Percentiles rank a stretch among this genome's conserved stretches.
Conservation (phyloP, 2,329 filamentous ascomycete species). For the Pezicula neosporulosa region DNA sequence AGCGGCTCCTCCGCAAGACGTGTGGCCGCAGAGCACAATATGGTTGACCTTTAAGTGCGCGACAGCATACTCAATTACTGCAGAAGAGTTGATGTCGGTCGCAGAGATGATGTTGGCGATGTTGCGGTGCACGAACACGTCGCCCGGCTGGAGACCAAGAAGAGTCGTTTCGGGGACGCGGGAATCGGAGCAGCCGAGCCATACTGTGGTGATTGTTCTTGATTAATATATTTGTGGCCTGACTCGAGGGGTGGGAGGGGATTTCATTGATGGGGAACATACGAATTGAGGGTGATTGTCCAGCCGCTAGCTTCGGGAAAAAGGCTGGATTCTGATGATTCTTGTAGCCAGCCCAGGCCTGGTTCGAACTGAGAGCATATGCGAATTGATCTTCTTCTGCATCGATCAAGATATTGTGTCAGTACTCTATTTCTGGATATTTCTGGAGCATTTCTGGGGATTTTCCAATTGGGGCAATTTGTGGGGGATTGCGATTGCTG, state of each 20-base stretch:
- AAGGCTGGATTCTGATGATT: constrained; percentile 64
- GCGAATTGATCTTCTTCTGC: constrained; percentile 51
- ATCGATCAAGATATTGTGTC: background rate
- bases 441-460: background rate
- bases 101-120: constrained; percentile 80
- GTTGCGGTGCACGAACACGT: constrained; percentile 88
- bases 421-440: background rate
- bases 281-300: constrained; percentile 64
- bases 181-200: constrained; percentile 85
- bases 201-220: constrained; percentile 45
- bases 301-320: constrained; percentile 63
- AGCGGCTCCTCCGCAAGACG: constrained; percentile 62
- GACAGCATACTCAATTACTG: constrained; percentile 79
- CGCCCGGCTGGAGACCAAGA: constrained; percentile 73
- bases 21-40: constrained; percentile 68
- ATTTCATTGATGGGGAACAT: constrained; percentile 23
- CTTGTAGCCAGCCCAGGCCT: constrained; percentile 66
- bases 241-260: background rate
- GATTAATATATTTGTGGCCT: background rate
- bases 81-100: constrained; percentile 70
- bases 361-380: constrained; percentile 64
- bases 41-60: constrained; percentile 67
- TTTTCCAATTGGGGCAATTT: background rate
- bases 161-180: constrained; percentile 82
- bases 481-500: background rate